These are phyloP conservation scores for Papiliotrema laurentii DNA, from an alignment of 1,284 basidiomycete genomes.

Conservation along the genomic window DNA sequence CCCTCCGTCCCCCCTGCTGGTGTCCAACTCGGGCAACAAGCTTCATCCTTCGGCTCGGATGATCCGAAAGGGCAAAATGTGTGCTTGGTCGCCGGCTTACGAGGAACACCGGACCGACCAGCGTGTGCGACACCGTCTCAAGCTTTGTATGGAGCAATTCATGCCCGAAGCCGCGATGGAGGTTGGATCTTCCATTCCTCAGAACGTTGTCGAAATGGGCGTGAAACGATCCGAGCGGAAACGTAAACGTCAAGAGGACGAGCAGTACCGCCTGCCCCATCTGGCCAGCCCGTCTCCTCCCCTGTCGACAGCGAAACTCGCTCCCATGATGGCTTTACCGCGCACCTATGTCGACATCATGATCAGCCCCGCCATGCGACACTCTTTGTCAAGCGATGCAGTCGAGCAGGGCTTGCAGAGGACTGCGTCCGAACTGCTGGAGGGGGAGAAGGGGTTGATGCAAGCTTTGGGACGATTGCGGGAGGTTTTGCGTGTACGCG, in stretches of 20 bases:
- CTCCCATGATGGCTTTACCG: slow-evolving; percentile 40
- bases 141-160: slow-evolving; percentile 34
- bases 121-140: slow-evolving; percentile 33
- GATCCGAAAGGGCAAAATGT: slow-evolving; percentile 45
- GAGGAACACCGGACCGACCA: slow-evolving; percentile 31
- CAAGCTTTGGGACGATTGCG: slow-evolving; percentile 42
- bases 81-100: slow-evolving; percentile 44
- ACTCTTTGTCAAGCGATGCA: slow-evolving; percentile 45
- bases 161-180: slow-evolving; percentile 40
- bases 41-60: slow-evolving; percentile 35
- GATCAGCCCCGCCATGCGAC: slow-evolving; percentile 40
- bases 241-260: slow-evolving; percentile 25
- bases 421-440: slow-evolving; percentile 46
- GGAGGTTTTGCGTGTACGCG: slow-evolving; percentile 35
- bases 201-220: slow-evolving; percentile 31
- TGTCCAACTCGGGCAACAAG: slow-evolving; percentile 45
- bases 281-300: slow-evolving; percentile 43
- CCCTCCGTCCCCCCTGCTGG: slow-evolving; percentile 13
- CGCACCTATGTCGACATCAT: slow-evolving; percentile 45
- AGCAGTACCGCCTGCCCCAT: slow-evolving; percentile 36
- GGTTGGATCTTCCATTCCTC: slow-evolving; percentile 25
- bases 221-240: slow-evolving; percentile 19
- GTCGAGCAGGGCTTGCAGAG: slow-evolving; percentile 45
- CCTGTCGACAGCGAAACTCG: slow-evolving; percentile 34
- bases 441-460: slow-evolving; percentile 46